phyloP scores from a whole-genome alignment of 2,329 filamentous ascomycete species.

The Paecilomyces fulvus region DNA sequence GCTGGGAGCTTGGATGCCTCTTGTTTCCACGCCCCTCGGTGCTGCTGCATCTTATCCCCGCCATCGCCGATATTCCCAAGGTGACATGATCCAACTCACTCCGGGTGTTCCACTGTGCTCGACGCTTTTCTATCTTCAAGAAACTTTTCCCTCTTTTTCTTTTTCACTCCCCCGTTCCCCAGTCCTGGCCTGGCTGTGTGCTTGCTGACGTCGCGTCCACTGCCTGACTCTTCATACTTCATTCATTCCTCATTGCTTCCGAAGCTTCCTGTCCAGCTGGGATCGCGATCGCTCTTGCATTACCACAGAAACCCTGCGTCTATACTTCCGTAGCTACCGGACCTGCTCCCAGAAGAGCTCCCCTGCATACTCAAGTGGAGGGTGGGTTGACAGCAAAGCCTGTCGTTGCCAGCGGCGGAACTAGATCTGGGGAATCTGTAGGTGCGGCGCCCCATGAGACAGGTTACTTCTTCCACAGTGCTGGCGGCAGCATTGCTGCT shows the following conservation, averaged over 20 bases:
- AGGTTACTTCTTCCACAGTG: constrained; percentile 14
- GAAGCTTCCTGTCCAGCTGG: background rate
- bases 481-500: constrained; percentile 22
- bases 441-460: constrained; percentile 14
- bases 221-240: constrained; percentile 7
- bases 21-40: constrained; percentile 22
- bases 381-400: background rate
- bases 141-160: constrained; percentile 2
- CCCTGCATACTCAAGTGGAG: background rate
- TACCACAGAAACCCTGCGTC: background rate
- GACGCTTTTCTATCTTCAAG: background rate
- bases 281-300: background rate
- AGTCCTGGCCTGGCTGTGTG: background rate
- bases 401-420: background rate
- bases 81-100: constrained; percentile 9
- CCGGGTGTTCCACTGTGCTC: background rate
- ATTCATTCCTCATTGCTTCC: constrained; percentile 8
- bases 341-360: background rate
- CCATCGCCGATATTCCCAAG: constrained; percentile 11
- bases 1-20: background rate
- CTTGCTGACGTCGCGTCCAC: background rate
- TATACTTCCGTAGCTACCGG: background rate
- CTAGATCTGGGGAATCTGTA: background rate
- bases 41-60: constrained; percentile 19
- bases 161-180: constrained; percentile 4